Evolutionary conservation across 257 asterid species (phyloP).

Genomic region (Cynanchum wilfordii): DNA sequence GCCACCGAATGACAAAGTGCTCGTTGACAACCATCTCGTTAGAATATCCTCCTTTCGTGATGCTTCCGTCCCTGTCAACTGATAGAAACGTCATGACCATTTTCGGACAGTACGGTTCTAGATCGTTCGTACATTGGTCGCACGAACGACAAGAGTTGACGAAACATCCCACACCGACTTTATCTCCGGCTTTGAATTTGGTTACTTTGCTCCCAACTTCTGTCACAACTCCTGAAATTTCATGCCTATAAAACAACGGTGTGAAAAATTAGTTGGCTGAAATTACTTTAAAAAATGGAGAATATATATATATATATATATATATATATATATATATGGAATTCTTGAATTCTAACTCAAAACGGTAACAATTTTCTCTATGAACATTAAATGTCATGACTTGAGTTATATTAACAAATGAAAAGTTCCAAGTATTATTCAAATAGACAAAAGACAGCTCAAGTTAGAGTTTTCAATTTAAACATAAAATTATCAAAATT

Average conservation of each 20-base stretch:
- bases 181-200: slow-evolving; percentile 20
- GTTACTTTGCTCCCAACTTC: slow-evolving; percentile 24
- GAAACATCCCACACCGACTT: slow-evolving; percentile 25
- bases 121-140: slow-evolving; percentile 17
- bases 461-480: no score
- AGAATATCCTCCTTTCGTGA: slow-evolving; percentile 24
- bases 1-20: slow-evolving; percentile 19
- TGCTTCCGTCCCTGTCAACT: slow-evolving; percentile 1
- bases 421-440: no score
- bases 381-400: no score
- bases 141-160: slow-evolving; percentile 24
- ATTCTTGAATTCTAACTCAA: no score
- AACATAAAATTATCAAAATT: no score
- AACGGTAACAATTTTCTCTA: no score
- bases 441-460: no score
- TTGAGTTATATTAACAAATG: no score
- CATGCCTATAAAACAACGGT: slow-evolving; percentile 15
- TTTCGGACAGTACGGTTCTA: slow-evolving; percentile 25
- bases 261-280: no score
- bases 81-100: slow-evolving; percentile 10
- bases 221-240: slow-evolving; percentile 21
- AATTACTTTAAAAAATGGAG: no score
- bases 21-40: slow-evolving; percentile 20
- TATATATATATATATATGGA: no score
- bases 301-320: no score